phyloP scores from a whole-genome alignment of 2,329 filamentous ascomycete species.

The Xylariales sp. region DNA sequence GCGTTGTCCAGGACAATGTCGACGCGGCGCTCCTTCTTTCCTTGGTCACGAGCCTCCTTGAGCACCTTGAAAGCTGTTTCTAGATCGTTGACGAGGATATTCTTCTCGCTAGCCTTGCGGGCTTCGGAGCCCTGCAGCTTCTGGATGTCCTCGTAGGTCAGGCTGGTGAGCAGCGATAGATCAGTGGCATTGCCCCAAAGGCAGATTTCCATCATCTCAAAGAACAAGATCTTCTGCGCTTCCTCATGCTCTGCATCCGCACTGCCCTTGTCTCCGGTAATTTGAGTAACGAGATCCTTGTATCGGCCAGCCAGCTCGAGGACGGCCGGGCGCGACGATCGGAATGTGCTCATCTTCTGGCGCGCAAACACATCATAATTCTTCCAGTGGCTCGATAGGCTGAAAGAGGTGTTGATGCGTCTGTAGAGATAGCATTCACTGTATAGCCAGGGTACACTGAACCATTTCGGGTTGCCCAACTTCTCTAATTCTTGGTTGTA shows the following conservation, averaged over 20 bases:
- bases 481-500: conserved; percentile 85
- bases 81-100: conserved; percentile 88
- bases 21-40: conserved; percentile 67
- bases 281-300: conserved; percentile 64
- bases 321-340: conserved; percentile 82
- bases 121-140: conserved; percentile 89
- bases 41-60: conserved; percentile 57
- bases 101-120: conserved; percentile 81
- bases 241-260: conserved; percentile 50
- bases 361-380: conserved; percentile 83
- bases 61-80: conserved; percentile 66
- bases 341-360: conserved; percentile 90
- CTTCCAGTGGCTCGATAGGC: conserved; percentile 77
- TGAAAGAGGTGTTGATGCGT: conserved; percentile 77
- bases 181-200: conserved; percentile 98
- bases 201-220: conserved; percentile 93
- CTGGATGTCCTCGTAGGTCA: conserved; percentile 94
- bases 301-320: conserved; percentile 79
- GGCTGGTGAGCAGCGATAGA: conserved; percentile 80
- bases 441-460: conserved; percentile 82
- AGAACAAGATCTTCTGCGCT: conserved; percentile 75
- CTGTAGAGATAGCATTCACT: conserved; percentile 93
- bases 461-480: conserved; percentile 73
- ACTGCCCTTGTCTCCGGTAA: conserved; percentile 49
- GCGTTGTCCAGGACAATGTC: conserved; percentile 97